Percentiles rank a stretch among this genome's conserved stretches.
These are phyloP conservation scores for Candida sonorensis DNA, from an alignment of 805 yeast genomes.

Conservation along the genomic window DNA sequence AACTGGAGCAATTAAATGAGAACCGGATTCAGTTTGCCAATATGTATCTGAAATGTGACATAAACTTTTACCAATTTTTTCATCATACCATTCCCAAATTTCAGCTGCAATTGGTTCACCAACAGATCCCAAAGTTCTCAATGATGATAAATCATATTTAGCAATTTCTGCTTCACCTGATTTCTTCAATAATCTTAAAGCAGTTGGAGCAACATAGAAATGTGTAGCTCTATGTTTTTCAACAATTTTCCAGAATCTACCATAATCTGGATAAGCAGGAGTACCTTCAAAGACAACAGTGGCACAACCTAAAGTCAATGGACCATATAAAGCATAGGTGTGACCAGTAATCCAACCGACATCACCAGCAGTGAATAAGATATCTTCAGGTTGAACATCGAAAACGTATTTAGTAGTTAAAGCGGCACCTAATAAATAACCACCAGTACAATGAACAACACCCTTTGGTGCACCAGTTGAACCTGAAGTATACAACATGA, in stretches of 20 bases:
- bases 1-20: slow-evolving; percentile 70
- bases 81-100: slow-evolving; percentile 83
- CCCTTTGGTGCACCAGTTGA: slow-evolving; percentile 90
- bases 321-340: slow-evolving; percentile 78
- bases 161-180: slow-evolving; percentile 62
- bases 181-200: slow-evolving; percentile 66
- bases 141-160: slow-evolving; percentile 53
- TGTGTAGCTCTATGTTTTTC: slow-evolving; percentile 67
- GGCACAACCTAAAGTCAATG: slow-evolving; percentile 68
- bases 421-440: slow-evolving; percentile 68
- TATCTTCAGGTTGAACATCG: slow-evolving; percentile 69
- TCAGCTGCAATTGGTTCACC: slow-evolving; percentile 86
- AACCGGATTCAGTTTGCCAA: slow-evolving; percentile 88
- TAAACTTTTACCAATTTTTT: slow-evolving; percentile 60
- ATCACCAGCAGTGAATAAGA: slow-evolving; percentile 82
- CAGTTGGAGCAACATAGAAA: slow-evolving; percentile 82
- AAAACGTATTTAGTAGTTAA: slow-evolving; percentile 69
- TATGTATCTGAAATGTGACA: slow-evolving; percentile 76
- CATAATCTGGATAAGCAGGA: slow-evolving; percentile 76
- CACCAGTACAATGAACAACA: slow-evolving; percentile 75
- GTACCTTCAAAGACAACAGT: slow-evolving; percentile 82
- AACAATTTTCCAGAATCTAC: slow-evolving; percentile 76
- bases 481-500: slow-evolving; percentile 78
- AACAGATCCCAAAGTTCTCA: slow-evolving; percentile 72
- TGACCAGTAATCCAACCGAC: slow-evolving; percentile 93